These are phyloP conservation scores for Fusarium dlaminii DNA, from an alignment of 2,329 filamentous ascomycete genomes.

Conservation along the genomic window DNA sequence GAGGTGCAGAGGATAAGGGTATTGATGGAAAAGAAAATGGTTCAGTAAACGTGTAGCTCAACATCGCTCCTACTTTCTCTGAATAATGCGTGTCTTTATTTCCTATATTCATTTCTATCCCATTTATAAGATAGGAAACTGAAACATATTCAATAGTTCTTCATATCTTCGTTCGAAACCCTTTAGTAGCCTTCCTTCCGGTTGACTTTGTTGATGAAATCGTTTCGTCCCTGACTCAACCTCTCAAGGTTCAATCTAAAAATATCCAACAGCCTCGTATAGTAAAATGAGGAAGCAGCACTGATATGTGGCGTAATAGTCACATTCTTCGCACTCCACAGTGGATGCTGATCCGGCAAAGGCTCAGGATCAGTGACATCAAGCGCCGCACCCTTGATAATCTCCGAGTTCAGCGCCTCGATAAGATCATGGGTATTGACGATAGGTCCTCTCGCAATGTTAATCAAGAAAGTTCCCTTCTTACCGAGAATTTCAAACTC, in stretches of 20 bases:
- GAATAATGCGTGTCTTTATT: neutral
- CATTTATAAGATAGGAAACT: neutral
- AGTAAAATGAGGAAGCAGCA: slow-evolving; percentile 53
- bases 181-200: slow-evolving; percentile 46
- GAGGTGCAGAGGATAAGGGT: neutral
- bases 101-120: neutral
- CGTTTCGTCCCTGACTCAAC: slow-evolving; percentile 48
- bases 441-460: slow-evolving; percentile 72
- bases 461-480: slow-evolving; percentile 70
- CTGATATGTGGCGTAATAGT: slow-evolving; percentile 67
- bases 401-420: slow-evolving; percentile 61
- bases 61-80: neutral
- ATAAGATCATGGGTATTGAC: slow-evolving; percentile 67
- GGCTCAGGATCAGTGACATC: slow-evolving; percentile 86
- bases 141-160: neutral
- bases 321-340: slow-evolving; percentile 77
- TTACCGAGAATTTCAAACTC: slow-evolving; percentile 59
- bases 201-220: slow-evolving; percentile 54
- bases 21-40: neutral
- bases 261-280: slow-evolving; percentile 53
- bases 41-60: neutral
- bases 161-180: neutral
- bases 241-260: slow-evolving; percentile 53
- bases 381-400: slow-evolving; percentile 71
- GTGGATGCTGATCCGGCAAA: slow-evolving; percentile 70